These are phyloP conservation scores for Schizosaccharomyces octosporus DNA, from an alignment of 805 yeast species.

Conservation along the genomic window DNA sequence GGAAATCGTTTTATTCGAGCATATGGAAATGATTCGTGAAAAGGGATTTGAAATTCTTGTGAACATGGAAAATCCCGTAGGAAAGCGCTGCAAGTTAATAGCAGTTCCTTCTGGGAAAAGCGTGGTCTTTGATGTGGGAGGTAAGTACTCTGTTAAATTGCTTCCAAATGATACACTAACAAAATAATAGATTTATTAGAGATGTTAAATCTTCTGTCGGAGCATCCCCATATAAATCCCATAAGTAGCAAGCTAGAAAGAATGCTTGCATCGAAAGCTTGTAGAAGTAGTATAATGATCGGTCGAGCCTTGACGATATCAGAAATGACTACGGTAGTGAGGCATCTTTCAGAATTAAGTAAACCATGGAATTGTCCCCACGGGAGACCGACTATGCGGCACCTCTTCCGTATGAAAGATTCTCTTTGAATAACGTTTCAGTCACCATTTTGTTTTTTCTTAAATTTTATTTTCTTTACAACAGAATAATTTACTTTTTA, in stretches of 20 bases:
- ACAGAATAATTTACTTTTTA: no score
- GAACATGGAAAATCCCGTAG: constrained; percentile 29
- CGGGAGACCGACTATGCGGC: constrained; percentile 86
- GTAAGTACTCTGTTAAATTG: constrained; percentile 12
- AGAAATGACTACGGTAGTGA: constrained; percentile 47
- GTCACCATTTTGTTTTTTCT: background rate
- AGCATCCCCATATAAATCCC: constrained; percentile 21
- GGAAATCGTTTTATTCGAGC: constrained; percentile 43
- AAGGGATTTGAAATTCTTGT: constrained; percentile 55
- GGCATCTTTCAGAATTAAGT: constrained; percentile 41
- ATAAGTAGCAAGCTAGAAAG: constrained; percentile 52
- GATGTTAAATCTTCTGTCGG: constrained; percentile 39
- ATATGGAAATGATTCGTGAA: constrained; percentile 28
- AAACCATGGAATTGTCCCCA: constrained; percentile 93
- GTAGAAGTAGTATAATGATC: constrained; percentile 81
- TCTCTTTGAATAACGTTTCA: background rate
- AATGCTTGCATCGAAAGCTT: constrained; percentile 86
- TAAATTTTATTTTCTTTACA: background rate
- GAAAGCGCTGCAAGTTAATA: constrained; percentile 26
- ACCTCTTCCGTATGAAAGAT: background rate
- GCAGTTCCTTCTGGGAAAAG: constrained; percentile 56
- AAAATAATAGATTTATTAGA: constrained; percentile 38
- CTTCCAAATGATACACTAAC: background rate
- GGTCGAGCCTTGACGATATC: constrained; percentile 39
- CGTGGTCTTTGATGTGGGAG: constrained; percentile 29